These are phyloP conservation scores for Mycena indigotica DNA, from an alignment of 768 basidiomycete species.

Conservation along the genomic window DNA sequence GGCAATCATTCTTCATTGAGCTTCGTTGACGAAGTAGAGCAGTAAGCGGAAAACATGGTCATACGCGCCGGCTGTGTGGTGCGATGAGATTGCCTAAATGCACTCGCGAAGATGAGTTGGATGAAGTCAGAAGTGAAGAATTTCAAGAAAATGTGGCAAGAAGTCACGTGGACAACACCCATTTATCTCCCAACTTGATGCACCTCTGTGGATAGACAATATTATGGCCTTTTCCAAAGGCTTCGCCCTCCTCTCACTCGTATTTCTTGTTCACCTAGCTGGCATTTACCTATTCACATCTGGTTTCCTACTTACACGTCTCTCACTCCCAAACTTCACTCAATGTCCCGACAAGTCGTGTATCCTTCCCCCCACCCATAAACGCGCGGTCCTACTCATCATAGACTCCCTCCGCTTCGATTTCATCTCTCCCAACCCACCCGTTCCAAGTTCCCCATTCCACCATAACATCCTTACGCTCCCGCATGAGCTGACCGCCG, in stretches of 20 bases:
- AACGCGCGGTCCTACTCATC: conserved; percentile 79
- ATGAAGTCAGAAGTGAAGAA: too few species aligned
- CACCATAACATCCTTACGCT: conserved; percentile 85
- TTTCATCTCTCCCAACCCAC: conserved; percentile 78
- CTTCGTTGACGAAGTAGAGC: too few species aligned
- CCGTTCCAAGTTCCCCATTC: conserved; percentile 59
- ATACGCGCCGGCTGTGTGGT: too few species aligned
- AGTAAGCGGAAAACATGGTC: too few species aligned
- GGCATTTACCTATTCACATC: conserved; percentile 89
- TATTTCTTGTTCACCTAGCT: conserved; percentile 67
- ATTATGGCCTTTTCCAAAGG: conserved; percentile 30
- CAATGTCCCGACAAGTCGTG: conserved; percentile 43
- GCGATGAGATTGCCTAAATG: too few species aligned
- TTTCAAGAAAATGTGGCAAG: background rate
- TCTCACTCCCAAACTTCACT: conserved; percentile 64
- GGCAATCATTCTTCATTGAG: too few species aligned
- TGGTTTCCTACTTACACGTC: conserved; percentile 85
- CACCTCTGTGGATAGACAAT: background rate
- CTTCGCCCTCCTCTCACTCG: conserved; percentile 50
- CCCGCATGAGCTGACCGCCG: conserved; percentile 68
- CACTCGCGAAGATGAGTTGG: too few species aligned
- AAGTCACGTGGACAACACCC: too few species aligned
- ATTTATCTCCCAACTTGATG: conserved; percentile 1
- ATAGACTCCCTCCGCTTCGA: conserved; percentile 95
- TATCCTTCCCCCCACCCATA: conserved; percentile 66